Evolutionary conservation across 2,329 filamentous ascomycete species (phyloP).

Genomic region (Arthrobotrys conoides): DNA sequence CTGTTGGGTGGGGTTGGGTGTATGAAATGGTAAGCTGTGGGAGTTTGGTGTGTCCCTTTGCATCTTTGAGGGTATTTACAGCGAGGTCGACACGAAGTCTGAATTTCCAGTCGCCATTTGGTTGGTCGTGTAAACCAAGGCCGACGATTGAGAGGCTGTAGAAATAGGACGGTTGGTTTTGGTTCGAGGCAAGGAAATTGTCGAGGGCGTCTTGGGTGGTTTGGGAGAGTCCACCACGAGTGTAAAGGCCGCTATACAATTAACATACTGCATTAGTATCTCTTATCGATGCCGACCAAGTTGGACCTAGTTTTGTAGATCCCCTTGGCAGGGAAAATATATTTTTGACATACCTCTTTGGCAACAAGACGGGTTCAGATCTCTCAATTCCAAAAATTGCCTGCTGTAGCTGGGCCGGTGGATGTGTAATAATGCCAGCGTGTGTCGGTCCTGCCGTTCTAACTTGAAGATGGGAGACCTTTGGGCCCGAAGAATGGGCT

Average conservation of each 20-base stretch:
- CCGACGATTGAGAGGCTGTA: constrained; percentile 48
- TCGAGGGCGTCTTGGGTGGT: constrained; percentile 24
- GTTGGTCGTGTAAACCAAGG: constrained; percentile 42
- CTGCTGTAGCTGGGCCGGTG: constrained; percentile 47
- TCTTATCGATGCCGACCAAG: no score
- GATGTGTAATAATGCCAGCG: constrained; percentile 60
- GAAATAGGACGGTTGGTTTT: constrained; percentile 33
- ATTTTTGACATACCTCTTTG: constrained; percentile 39
- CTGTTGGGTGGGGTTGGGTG: constrained; percentile 42
- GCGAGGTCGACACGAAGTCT: constrained; percentile 43
- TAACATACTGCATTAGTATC: constrained; percentile 10
- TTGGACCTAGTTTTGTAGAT: no score
- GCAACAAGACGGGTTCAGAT: constrained; percentile 36
- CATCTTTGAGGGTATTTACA: constrained; percentile 27
- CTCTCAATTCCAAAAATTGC: constrained; percentile 41
- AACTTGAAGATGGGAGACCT: constrained; percentile 42
- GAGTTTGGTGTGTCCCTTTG: constrained; percentile 53
- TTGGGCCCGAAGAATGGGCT: constrained; percentile 20
- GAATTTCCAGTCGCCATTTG: constrained; percentile 47
- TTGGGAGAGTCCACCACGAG: constrained; percentile 34
- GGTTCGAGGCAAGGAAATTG: constrained; percentile 36
- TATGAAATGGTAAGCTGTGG: constrained; percentile 48
- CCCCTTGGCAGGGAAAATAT: background rate
- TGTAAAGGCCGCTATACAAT: constrained; percentile 46
- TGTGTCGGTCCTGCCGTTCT: constrained; percentile 60